A percentile compares a stretch with the other conserved stretches of the same genome.
These are phyloP conservation scores for Aspergillus funiculosus DNA, from an alignment of 495 filamentous ascomycete genomes.

Conservation along the genomic window DNA sequence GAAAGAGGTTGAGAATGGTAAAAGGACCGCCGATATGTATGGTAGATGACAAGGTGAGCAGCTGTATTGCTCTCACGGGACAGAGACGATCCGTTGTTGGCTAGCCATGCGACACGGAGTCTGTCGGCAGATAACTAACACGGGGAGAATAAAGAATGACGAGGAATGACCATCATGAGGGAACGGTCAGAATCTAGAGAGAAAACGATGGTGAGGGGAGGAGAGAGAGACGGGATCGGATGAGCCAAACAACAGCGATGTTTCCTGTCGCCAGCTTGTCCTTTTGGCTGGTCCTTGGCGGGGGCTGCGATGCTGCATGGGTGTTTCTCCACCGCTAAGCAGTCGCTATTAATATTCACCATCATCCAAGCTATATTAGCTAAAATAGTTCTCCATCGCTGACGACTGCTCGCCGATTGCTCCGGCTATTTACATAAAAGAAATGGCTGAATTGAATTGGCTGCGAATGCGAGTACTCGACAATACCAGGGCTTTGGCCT, in stretches of 20 bases:
- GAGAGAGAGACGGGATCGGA: conserved; percentile 8
- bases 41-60: conserved; percentile 17
- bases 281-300: conserved; percentile 24
- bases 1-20: not conserved
- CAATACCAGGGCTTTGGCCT: too few relatives aligned
- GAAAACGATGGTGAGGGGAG: conserved; percentile 12
- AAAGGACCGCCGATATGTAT: conserved; percentile 9
- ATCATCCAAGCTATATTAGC: conserved; percentile 9
- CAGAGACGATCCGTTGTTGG: conserved; percentile 27
- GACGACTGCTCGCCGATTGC: not conserved
- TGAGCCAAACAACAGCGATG: conserved; percentile 15
- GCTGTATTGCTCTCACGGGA: conserved; percentile 21
- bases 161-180: conserved; percentile 12
- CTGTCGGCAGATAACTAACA: conserved; percentile 12
- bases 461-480: too few relatives aligned
- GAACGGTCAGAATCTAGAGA: conserved; percentile 9
- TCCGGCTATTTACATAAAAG: too few relatives aligned
- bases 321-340: conserved; percentile 11
- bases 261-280: conserved; percentile 40
- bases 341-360: conserved; percentile 11
- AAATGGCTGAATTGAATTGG: too few relatives aligned
- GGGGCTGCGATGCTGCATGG: not conserved
- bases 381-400: conserved; percentile 2
- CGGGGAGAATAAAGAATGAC: conserved; percentile 9
- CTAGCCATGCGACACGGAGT: conserved; percentile 31